Base-by-base conservation (phyloP, 495 filamentous ascomycete species). In the Rhypophila decipiens region DNA sequence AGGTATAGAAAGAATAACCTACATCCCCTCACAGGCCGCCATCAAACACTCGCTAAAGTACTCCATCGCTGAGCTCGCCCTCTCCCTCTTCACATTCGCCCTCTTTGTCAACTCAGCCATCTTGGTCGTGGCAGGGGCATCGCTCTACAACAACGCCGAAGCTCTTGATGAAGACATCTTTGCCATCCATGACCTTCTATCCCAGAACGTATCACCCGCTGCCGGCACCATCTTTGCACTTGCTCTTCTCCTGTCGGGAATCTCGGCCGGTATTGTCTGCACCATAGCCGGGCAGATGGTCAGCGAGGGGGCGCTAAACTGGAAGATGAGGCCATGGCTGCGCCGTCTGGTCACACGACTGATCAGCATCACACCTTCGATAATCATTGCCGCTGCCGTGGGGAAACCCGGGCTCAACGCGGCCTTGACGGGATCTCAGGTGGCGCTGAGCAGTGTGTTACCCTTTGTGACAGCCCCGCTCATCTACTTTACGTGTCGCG, bases 21-120 rank as follows among this genome's bases (percentile, higher is more conserved):
- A 95, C 67, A 72, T 83, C 17, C 90, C 90, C 12, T 87, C 86
- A 2, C 71, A 91, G 11, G 65, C 77, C 3, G 89, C 90, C 5
- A 90, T 96, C 50, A 78, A 74, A 4, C 75, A 81, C 56, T 94
- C 86, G 52, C 74, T 95, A 55, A 83, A 82, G 43, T 91, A 90
- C 65, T 87, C 85, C 7, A 86, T 90, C 53, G 71, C 79, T 10
- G 86, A 89, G 56, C 72, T 94, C 22, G 61, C 79, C 27, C 51
- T 91, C 24, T 87, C 85, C 0, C 82, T 96, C n/a, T 87, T 90
- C 58, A 87, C 87, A 15, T 93, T 94, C 58, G 90, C 90, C 5
- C 78, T 95, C n/a, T 95, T 96, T 53, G 88, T 96, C 57, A 96
- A 95, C 68, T 86, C 80, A 49, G 77, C 90, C 46, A 95, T 96